Conservation (phyloP, 208 protist genomes). For the Acanthamoeba lenticulata region DNA sequence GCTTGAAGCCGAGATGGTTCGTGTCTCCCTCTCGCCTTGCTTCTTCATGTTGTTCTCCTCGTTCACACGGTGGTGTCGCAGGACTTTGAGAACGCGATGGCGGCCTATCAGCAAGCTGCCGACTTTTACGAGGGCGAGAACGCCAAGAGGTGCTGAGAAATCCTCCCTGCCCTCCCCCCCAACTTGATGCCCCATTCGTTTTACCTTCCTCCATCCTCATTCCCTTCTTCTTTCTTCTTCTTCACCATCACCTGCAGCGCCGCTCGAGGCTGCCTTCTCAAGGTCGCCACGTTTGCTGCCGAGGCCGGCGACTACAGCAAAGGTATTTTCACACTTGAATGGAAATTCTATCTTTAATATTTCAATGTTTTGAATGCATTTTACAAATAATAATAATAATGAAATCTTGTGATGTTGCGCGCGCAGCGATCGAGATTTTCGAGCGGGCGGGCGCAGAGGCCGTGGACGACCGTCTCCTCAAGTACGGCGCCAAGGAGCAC, state of each 20-base stretch:
- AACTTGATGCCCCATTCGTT: constrained; percentile 36
- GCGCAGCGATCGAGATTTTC: constrained; percentile 80
- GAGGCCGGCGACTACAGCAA: constrained; percentile 77
- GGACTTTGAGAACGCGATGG: constrained; percentile 79
- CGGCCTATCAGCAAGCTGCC: constrained; percentile 75
- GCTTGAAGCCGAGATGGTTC: constrained; percentile 76
- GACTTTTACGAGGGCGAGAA: constrained; percentile 81
- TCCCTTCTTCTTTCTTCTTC: not conserved
- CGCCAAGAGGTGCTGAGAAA: constrained; percentile 7
- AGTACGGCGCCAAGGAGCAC: constrained; percentile 83
- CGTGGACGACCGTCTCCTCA: constrained; percentile 79
- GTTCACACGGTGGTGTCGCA: not conserved
- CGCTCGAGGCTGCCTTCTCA: constrained; percentile 74
- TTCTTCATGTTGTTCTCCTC: not conserved
- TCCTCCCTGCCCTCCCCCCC: not conserved
- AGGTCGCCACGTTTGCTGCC: constrained; percentile 79
- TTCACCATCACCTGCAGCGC: not conserved
- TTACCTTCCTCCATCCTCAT: not conserved
- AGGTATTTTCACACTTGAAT: not conserved
- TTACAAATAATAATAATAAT: too few species aligned
- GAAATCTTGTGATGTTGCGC: not conserved
- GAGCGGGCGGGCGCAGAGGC: constrained; percentile 75
- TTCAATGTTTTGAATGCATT: too few species aligned
- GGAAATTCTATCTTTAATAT: not conserved
- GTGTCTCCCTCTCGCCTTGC: not conserved